A percentile compares a stretch with the other conserved stretches of the same genome.
These are phyloP conservation scores for Cornus florida DNA, from an alignment of 148 eudicot genomes.

Conservation along the genomic window DNA sequence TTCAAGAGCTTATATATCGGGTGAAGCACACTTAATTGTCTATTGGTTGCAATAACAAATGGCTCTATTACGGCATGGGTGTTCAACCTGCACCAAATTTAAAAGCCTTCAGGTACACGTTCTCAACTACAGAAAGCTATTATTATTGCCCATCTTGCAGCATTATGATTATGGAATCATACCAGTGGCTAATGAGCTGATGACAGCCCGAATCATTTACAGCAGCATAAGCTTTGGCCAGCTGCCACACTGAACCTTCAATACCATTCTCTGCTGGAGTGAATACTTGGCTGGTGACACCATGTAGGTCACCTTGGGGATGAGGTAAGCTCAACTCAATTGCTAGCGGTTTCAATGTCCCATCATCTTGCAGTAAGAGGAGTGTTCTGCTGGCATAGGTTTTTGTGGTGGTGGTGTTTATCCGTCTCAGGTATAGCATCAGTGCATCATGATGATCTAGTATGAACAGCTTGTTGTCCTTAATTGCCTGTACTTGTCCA, in stretches of 20 bases:
- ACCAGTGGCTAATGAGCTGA: slow-evolving; percentile 96
- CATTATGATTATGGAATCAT: not conserved
- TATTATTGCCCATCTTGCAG: not conserved
- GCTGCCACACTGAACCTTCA: slow-evolving; percentile 75
- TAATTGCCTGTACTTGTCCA: slow-evolving; percentile 48
- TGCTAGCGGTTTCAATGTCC: slow-evolving; percentile 78
- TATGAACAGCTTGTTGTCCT: slow-evolving; percentile 64
- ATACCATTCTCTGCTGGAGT: slow-evolving; percentile 65
- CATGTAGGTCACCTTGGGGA: slow-evolving; percentile 57
- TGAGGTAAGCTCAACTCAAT: slow-evolving; percentile 87
- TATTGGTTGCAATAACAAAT: slow-evolving; percentile 62
- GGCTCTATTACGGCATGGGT: slow-evolving; percentile 83
- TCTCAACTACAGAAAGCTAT: not conserved
- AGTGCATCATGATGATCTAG: slow-evolving; percentile 79
- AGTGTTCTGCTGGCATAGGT: slow-evolving; percentile 77
- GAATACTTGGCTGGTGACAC: slow-evolving; percentile 63
- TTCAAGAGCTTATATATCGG: slow-evolving; percentile 76
- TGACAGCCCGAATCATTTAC: slow-evolving; percentile 92
- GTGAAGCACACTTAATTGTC: slow-evolving; percentile 73
- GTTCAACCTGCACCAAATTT: slow-evolving; percentile 50
- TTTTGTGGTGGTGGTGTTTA: slow-evolving; percentile 69
- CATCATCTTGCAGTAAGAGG: slow-evolving; percentile 70
- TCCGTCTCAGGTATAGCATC: slow-evolving; percentile 72
- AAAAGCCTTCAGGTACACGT: not conserved
- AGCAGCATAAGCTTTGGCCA: slow-evolving; percentile 88